These are phyloP conservation scores for Gossypium bickii DNA, from an alignment of 345 rosid species.

Conservation along the genomic window DNA sequence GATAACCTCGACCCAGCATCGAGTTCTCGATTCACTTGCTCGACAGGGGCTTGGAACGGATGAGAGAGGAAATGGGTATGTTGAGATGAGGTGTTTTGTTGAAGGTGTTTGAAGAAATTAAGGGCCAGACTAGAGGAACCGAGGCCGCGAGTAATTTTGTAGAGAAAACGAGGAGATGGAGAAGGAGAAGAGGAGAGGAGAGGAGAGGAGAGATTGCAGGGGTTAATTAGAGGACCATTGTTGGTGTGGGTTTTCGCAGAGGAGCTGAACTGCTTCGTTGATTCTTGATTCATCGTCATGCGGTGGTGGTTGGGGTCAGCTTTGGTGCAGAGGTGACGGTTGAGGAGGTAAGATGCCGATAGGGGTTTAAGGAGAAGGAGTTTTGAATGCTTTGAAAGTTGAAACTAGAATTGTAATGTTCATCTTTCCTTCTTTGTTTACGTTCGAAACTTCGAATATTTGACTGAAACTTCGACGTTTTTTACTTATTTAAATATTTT, in stretches of 20 bases:
- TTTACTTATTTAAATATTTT: too few species aligned
- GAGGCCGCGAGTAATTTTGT: constrained; percentile 49
- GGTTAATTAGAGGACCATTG: constrained; percentile 51
- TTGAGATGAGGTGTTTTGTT: constrained; percentile 27
- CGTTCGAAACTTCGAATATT: neutral
- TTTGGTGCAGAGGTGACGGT: constrained; percentile 31
- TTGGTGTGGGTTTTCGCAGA: constrained; percentile 42
- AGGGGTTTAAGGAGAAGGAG: constrained; percentile 14
- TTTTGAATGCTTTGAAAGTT: constrained; percentile 25
- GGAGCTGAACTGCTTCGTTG: constrained; percentile 32
- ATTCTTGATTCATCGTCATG: constrained; percentile 28
- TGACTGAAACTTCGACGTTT: neutral
- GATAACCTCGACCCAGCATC: constrained; percentile 31
- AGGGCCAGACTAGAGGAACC: constrained; percentile 51
- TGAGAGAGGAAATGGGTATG: constrained; percentile 34
- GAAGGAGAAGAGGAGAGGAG: constrained; percentile 35
- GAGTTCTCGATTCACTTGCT: constrained; percentile 45
- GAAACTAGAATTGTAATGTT: constrained; percentile 16
- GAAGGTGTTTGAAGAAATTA: constrained; percentile 49
- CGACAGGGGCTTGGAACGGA: constrained; percentile 51
- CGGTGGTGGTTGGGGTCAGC: constrained; percentile 5
- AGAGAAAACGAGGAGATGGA: constrained; percentile 34
- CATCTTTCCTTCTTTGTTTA: constrained; percentile 14
- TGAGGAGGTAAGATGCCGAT: neutral
- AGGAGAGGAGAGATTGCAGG: constrained; percentile 49